These are phyloP conservation scores for Emericellopsis cladophorae DNA, from an alignment of 2,329 filamentous ascomycete genomes.

Conservation along the genomic window DNA sequence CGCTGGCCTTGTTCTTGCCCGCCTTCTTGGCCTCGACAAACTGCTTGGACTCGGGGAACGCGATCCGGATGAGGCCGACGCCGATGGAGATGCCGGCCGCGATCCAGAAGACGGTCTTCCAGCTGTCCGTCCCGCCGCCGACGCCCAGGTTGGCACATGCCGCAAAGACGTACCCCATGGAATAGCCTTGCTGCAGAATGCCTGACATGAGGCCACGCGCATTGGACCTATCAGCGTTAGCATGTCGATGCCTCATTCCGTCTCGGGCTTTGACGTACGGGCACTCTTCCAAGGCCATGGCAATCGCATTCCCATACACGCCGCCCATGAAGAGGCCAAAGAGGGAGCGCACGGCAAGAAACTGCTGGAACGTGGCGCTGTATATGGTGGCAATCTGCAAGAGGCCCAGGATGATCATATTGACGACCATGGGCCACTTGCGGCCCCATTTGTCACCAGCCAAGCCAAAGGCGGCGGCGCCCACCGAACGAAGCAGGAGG, in stretches of 20 bases:
- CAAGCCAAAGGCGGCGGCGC: conserved; percentile 64
- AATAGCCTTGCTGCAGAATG: conserved; percentile 72
- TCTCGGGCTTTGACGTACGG: conserved; percentile 30
- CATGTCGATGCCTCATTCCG: conserved; percentile 6
- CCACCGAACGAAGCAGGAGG: conserved; percentile 60
- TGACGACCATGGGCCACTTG: conserved; percentile 74
- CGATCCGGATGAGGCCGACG: conserved; percentile 53
- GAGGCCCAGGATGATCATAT: conserved; percentile 60
- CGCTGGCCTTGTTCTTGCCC: conserved; percentile 30
- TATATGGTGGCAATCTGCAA: conserved; percentile 69
- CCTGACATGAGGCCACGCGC: conserved; percentile 72
- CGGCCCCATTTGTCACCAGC: conserved; percentile 69
- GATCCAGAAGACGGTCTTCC: conserved; percentile 69
- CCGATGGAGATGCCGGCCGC: conserved; percentile 54
- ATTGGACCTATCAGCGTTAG: conserved; percentile 28
- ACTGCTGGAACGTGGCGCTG: conserved; percentile 56
- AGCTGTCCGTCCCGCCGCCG: conserved; percentile 47
- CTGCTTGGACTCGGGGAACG: conserved; percentile 63
- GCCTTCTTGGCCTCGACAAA: conserved; percentile 57
- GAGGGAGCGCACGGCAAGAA: conserved; percentile 59
- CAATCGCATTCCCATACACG: conserved; percentile 66
- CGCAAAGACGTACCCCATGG: conserved; percentile 67
- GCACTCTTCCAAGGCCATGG: conserved; percentile 65
- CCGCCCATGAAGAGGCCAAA: conserved; percentile 76
- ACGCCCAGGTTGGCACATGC: conserved; percentile 65